Percentiles rank a stretch among this genome's conserved stretches.
Conservation (phyloP, 116 monocot genomes). For the Trichopus zeylanicus region DNA sequence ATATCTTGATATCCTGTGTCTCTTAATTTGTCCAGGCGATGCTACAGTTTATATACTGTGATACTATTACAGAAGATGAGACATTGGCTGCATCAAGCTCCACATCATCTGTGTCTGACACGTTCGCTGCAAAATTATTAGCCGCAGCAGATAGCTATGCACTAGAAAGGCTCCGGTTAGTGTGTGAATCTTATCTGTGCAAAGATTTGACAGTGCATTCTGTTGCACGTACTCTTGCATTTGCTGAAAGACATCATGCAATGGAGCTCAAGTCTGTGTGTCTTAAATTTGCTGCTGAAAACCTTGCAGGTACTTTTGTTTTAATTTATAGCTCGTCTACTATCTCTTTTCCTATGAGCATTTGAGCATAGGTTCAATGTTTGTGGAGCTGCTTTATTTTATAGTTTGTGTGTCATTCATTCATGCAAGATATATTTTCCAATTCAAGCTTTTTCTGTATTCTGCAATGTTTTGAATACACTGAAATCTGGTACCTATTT, state of each 20-base stretch:
- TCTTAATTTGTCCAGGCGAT: conserved; percentile 48
- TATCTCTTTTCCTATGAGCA: background rate
- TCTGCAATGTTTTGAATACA: too few species aligned
- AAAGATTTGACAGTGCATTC: conserved; percentile 77
- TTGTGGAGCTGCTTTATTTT: too few species aligned
- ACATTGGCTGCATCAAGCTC: conserved; percentile 44
- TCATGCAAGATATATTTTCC: too few species aligned
- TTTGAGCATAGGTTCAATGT: too few species aligned
- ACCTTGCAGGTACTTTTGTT: conserved; percentile 67
- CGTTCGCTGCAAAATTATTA: conserved; percentile 68
- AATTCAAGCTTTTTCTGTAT: too few species aligned
- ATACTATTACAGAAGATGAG: conserved; percentile 66
- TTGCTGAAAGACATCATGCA: conserved; percentile 84
- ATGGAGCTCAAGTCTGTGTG: conserved; percentile 82
- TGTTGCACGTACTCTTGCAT: conserved; percentile 68
- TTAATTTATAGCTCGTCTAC: background rate
- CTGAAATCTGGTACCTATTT: too few species aligned
- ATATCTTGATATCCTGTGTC: background rate
- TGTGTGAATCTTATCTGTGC: conserved; percentile 92
- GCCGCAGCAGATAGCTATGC: conserved; percentile 83
- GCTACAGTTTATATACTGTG: conserved; percentile 86
- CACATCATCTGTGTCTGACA: conserved; percentile 46
- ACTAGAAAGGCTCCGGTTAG: conserved; percentile 57
- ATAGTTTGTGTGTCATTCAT: too few species aligned
- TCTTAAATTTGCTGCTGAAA: conserved; percentile 88